These are phyloP conservation scores for Epichloe bromicola DNA, from an alignment of 2,329 filamentous ascomycete genomes.

Conservation along the genomic window DNA sequence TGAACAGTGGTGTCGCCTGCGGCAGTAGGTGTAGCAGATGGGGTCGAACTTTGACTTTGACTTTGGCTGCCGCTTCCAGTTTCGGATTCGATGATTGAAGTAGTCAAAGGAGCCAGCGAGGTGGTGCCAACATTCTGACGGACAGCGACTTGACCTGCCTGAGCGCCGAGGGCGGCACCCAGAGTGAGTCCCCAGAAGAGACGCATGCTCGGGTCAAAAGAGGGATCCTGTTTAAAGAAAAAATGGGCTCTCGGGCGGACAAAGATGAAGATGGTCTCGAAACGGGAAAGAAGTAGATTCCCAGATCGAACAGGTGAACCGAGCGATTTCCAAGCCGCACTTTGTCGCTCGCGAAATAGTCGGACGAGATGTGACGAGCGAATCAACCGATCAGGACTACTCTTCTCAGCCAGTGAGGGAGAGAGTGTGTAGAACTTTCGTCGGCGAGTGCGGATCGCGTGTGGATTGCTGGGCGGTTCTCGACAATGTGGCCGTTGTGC, in stretches of 20 bases:
- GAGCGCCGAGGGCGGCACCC: constrained; percentile 11
- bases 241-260: neutral
- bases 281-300: neutral
- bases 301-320: too few species aligned
- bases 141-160: constrained; percentile 4
- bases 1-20: constrained; percentile 17
- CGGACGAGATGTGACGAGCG: too few species aligned
- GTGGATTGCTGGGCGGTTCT: neutral
- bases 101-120: neutral
- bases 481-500: neutral
- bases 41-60: constrained; percentile 12
- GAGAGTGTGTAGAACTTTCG: neutral
- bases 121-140: constrained; percentile 1
- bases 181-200: constrained; percentile 12
- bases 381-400: neutral
- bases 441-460: neutral
- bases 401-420: neutral
- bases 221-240: neutral
- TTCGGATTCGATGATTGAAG: neutral
- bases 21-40: neutral
- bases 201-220: constrained; percentile 10
- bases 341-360: too few species aligned
- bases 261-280: neutral
- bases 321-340: too few species aligned
- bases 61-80: neutral